A percentile compares a stretch with the other conserved stretches of the same genome.
These are phyloP conservation scores for Heterobasidion irregulare DNA, from an alignment of 1,284 basidiomycete species.

Conservation along the genomic window DNA sequence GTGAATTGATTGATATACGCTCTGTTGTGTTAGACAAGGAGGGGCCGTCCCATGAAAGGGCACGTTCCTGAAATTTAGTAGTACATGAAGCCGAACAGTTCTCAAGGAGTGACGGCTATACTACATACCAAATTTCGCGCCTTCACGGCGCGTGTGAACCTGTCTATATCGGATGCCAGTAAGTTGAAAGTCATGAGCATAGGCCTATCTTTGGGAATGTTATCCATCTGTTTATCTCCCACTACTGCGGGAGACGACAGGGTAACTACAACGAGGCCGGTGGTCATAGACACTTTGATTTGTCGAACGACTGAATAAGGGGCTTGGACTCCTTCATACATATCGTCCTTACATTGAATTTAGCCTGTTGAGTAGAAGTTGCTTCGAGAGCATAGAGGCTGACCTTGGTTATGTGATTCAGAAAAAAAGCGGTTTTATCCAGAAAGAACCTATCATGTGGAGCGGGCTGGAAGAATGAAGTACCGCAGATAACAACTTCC, in stretches of 20 bases:
- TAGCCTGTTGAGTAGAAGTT: background rate
- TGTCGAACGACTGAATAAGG: conserved; percentile 32
- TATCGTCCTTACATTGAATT: conserved; percentile 22
- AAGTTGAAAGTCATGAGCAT: conserved; percentile 31
- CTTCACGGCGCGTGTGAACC: conserved; percentile 31
- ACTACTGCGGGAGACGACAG: conserved; percentile 29
- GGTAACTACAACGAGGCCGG: conserved; percentile 22
- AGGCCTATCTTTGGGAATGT: conserved; percentile 13
- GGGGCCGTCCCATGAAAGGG: background rate
- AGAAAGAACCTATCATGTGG: conserved; percentile 38
- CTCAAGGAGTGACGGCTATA: background rate
- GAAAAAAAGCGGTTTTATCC: conserved; percentile 41
- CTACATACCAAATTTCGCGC: conserved; percentile 33
- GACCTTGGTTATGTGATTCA: conserved; percentile 38
- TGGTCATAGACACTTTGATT: conserved; percentile 23
- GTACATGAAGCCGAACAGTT: background rate
- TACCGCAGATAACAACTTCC: conserved; percentile 30
- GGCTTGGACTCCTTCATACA: conserved; percentile 34
- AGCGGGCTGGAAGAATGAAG: conserved; percentile 23
- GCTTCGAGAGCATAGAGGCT: conserved; percentile 1
- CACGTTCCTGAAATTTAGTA: background rate
- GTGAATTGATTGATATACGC: background rate
- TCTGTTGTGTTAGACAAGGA: background rate
- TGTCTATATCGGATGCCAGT: conserved; percentile 20
- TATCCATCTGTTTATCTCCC: conserved; percentile 24